Base-by-base conservation (phyloP, 768 basidiomycete species). In the Tubosaeta sp. region DNA sequence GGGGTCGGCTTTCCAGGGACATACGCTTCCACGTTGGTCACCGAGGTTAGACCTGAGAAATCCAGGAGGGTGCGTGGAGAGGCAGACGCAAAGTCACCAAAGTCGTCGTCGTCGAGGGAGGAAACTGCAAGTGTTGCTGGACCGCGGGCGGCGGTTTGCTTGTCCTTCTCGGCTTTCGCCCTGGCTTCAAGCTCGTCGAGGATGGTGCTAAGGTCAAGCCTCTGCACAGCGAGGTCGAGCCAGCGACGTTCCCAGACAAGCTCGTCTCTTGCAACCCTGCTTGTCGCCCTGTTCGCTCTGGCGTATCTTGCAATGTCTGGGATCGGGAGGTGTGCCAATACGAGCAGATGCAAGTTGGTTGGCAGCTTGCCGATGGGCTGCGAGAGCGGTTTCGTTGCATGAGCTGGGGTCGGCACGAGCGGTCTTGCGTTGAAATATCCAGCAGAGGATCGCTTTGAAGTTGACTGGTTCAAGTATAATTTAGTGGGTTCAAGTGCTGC, bases 261-360 rank as follows among this genome's bases (percentile, higher is more conserved):
- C 47, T 96, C 93, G 51, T 89, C 83, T n/a, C 74, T 69, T 3
- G 79, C 77, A 22, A 94, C 71, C 3, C 73, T 71, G 13, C 81
- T 76, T 14, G 88, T 76, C 25, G 87, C 80, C 48, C 83, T 78
- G 48, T 77, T 88, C 35, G 75, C 76, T 41, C 82, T 76, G 6
- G 86, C 82, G 59, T 94, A 90, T 0, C 82, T 75, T 2, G 89
- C 83, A 19, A 96, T 66, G 66, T 95, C 93, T 16, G 87, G 82
- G 16, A 98, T 69, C 7, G 93, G 84, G 22, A 94, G 74, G 64
- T 82, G 78, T 3, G 78, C 71, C 54, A 96, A 74, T 53, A 97
- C 76, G 40, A 86, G 72, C 22, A 89, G 70, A 62, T 94, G 87
- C 5, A 95, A 70, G 54, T 86, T 83, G 18, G 79, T 75, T 5